phyloP scores from a whole-genome alignment of 805 yeast species.

The Kazachstania viticola region DNA sequence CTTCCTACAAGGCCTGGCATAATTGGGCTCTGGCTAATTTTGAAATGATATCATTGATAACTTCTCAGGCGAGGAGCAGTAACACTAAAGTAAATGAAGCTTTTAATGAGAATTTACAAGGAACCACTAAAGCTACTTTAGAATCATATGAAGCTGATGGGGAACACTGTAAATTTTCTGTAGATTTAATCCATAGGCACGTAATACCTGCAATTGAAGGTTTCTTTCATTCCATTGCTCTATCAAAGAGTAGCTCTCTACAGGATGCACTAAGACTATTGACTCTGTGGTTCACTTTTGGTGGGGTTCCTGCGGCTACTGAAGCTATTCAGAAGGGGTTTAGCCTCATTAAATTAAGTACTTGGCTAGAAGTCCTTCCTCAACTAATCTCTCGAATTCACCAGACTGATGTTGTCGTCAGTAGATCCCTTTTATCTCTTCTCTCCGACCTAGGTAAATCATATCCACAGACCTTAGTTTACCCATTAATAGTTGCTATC shows the following conservation, averaged over 20 bases:
- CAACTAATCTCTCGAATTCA: conserved; percentile 94
- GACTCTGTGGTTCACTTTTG: conserved; percentile 92
- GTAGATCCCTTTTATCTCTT: conserved; percentile 66
- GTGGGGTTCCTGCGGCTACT: conserved; percentile 86
- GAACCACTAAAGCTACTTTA: conserved; percentile 18
- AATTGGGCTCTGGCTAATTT: conserved; percentile 98
- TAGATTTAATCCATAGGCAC: conserved; percentile 64
- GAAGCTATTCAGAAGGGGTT: conserved; percentile 86
- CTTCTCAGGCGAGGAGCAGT: conserved; percentile 4
- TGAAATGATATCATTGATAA: conserved; percentile 70
- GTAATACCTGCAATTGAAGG: conserved; percentile 95
- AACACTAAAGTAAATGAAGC: background rate
- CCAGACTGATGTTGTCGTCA: conserved; percentile 80
- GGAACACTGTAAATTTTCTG: conserved; percentile 23
- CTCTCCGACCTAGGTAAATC: conserved; percentile 83
- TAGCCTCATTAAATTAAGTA: conserved; percentile 75
- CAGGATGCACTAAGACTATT: conserved; percentile 86
- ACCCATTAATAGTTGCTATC: conserved; percentile 91
- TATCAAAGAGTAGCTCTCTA: conserved; percentile 75
- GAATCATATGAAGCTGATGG: conserved; percentile 19
- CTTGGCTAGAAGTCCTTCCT: conserved; percentile 92
- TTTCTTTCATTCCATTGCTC: conserved; percentile 85
- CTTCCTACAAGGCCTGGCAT: conserved; percentile 99
- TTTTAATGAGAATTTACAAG: conserved; percentile 15
- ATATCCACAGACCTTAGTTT: conserved; percentile 94